Conservation (phyloP, 228 moss, liverwort and hornwort species). For the Sphagnum magellanicum region DNA sequence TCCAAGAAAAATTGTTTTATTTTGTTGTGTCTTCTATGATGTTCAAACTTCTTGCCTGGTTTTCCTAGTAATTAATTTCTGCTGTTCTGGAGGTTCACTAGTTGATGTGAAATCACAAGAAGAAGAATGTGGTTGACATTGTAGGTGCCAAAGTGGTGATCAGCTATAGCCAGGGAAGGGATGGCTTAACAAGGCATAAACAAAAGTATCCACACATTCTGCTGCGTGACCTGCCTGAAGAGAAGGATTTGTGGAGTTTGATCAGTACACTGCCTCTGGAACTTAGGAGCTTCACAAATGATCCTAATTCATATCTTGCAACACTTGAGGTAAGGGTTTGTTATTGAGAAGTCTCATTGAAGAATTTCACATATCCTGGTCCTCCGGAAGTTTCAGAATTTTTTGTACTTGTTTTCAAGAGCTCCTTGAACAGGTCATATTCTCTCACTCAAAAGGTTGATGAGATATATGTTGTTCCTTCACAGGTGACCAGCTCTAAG, state of each 20-base stretch:
- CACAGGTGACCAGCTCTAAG: slow-evolving; percentile 30
- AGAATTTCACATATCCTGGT: no score
- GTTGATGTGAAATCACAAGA: background rate
- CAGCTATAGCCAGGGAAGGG: slow-evolving; percentile 38
- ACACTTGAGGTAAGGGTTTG: slow-evolving; percentile 54
- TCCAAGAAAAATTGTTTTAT: background rate
- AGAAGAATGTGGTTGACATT: background rate
- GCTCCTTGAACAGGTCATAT: no score
- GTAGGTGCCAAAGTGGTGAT: slow-evolving; percentile 74
- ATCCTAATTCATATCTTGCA: slow-evolving; percentile 46
- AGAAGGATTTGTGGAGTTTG: slow-evolving; percentile 43
- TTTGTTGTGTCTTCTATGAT: no score
- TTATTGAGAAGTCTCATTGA: no score
- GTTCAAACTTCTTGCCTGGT: no score
- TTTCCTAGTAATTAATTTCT: no score
- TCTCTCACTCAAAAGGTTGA: no score
- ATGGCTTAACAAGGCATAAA: slow-evolving; percentile 25
- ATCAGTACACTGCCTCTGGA: slow-evolving; percentile 45
- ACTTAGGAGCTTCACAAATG: slow-evolving; percentile 43
- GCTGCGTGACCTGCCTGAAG: slow-evolving; percentile 53
- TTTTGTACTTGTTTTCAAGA: no score
- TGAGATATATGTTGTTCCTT: background rate
- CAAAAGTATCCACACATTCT: slow-evolving; percentile 50
- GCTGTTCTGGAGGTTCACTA: no score
- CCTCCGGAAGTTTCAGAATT: no score